These are phyloP conservation scores for Cladosporium sphaerospermum DNA, from an alignment of 2,329 filamentous ascomycete genomes.

Conservation along the genomic window DNA sequence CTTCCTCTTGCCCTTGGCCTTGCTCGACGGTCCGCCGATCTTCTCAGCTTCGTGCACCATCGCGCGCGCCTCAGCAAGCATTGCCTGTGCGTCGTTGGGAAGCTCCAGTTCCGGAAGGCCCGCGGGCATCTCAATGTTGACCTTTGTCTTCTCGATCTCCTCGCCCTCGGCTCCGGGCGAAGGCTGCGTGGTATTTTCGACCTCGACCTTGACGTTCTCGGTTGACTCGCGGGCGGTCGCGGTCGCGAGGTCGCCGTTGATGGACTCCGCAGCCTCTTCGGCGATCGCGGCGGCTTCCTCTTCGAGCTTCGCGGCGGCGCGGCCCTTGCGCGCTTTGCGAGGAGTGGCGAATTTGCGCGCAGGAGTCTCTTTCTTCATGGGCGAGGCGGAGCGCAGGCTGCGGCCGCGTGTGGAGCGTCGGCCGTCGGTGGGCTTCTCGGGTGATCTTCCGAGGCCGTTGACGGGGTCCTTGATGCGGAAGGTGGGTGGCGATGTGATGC, in stretches of 20 bases:
- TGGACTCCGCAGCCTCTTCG: slow-evolving; percentile 16
- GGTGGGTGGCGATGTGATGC: slow-evolving; percentile 73
- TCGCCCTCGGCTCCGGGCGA: slow-evolving; percentile 51
- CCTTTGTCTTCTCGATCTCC: slow-evolving; percentile 65
- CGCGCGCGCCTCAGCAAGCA: slow-evolving; percentile 79
- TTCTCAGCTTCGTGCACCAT: slow-evolving; percentile 74
- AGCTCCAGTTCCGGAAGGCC: slow-evolving; percentile 61
- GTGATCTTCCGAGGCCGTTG: slow-evolving; percentile 23
- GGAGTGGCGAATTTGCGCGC: slow-evolving; percentile 46
- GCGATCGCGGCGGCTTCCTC: slow-evolving; percentile 22
- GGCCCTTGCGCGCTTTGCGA: slow-evolving; percentile 46
- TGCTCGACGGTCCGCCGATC: slow-evolving; percentile 31
- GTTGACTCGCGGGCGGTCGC: slow-evolving; percentile 12
- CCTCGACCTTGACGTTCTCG: slow-evolving; percentile 60
- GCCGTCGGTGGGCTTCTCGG: slow-evolving; percentile 18
- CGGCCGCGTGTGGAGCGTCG: slow-evolving; percentile 35
- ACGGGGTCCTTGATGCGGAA: slow-evolving; percentile 45
- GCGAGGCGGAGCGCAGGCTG: slow-evolving; percentile 54
- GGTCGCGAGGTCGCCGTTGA: slow-evolving; percentile 17
- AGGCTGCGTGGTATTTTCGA: slow-evolving; percentile 58
- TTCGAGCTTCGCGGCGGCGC: slow-evolving; percentile 27
- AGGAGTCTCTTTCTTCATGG: slow-evolving; percentile 27
- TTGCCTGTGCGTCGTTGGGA: slow-evolving; percentile 70
- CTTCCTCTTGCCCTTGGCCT: slow-evolving; percentile 60
- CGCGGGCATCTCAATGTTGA: slow-evolving; percentile 70